Evolutionary conservation across 192 early-diverging fungal genomes (phyloP).

Genomic region (Paraglomus brasilianum): DNA sequence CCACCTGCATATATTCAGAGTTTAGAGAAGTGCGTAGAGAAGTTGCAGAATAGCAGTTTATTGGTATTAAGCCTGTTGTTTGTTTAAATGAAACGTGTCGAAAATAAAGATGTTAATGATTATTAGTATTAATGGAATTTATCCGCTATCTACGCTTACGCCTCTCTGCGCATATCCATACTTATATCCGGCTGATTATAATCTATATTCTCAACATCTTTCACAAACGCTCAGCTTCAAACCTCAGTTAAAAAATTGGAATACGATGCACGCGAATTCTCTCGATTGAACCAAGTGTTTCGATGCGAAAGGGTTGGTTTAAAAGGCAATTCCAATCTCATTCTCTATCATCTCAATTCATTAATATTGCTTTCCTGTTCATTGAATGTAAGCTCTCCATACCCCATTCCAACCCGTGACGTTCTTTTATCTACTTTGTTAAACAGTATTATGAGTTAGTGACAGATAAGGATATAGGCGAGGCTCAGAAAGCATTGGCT

Average conservation of each 20-base stretch:
- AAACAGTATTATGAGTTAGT: slow-evolving; percentile 24
- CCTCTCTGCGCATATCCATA: not conserved
- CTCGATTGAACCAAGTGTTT: not conserved
- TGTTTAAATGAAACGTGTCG: too few relatives aligned
- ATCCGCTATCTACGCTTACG: too few relatives aligned
- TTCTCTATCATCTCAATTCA: not conserved
- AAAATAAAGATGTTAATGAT: too few relatives aligned
- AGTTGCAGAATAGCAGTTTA: slow-evolving; percentile 3
- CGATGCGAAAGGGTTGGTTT: slow-evolving; percentile 3
- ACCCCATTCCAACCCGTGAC: too few relatives aligned
- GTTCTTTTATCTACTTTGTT: too few relatives aligned
- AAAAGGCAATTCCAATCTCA: not conserved
- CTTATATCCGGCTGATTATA: not conserved
- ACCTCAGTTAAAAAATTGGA: not conserved
- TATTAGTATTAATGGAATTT: too few relatives aligned
- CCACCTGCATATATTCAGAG: slow-evolving; percentile 11
- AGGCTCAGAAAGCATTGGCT: slow-evolving; percentile 9
- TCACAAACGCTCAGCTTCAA: slow-evolving; percentile 9
- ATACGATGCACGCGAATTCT: not conserved
- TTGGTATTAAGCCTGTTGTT: not conserved
- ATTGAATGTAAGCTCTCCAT: too few relatives aligned
- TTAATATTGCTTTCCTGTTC: not conserved
- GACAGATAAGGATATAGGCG: slow-evolving; percentile 15
- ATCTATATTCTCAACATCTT: not conserved
- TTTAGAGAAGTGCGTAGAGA: slow-evolving; percentile 7